Evolutionary conservation across 192 early-diverging fungal species (phyloP), one percentile per base, ranked within the genome.

Genomic region (Pilobolus umbonatus): DNA sequence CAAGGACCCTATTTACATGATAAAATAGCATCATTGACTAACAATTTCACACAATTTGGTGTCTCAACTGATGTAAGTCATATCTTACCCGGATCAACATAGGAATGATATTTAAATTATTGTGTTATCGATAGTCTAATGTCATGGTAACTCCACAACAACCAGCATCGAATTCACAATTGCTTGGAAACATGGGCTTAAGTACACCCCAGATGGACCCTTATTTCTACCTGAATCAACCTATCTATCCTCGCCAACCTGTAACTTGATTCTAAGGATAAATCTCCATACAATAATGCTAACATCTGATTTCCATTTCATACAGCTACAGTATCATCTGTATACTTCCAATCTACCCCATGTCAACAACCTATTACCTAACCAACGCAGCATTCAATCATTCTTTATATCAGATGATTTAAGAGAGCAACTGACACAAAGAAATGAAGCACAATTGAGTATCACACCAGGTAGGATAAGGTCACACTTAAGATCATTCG

Each of bases 391-490:
- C 0, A 86, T 88, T 40, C 84, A 90, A 47, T 68, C 87, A 55
- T 94, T 95, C 72, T 94, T 93, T 35, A 85, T 96, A 51, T 75
- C 89, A 19, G 94, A 96, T 53, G 64, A 77, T 28, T 74, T 96
- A 34, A 80, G 94, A 14, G 89, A 95, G 61, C 82, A 87, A 25
- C 73, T 98, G 47, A 79, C 82, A 25, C 65, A 77, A 40, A 82
- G 85, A 55, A 88, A 80, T 46, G 88, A 91, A 60, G 82, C 45
- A 10, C 42, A 35, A 17, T n/a, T n/a, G n/a, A n/a, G n/a, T n/a
- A n/a, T n/a, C n/a, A n/a, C n/a, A n/a, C n/a, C n/a, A n/a, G n/a
- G n/a, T n/a, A n/a, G n/a, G n/a, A n/a, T n/a, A n/a, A n/a, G n/a
- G n/a, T n/a, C n/a, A n/a, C n/a, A n/a, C n/a, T n/a, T n/a, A n/a